Evolutionary conservation across 2,329 filamentous ascomycete species (phyloP), one percentile per base, ranked within the genome.

Genomic region (Ophiostoma sp.): DNA sequence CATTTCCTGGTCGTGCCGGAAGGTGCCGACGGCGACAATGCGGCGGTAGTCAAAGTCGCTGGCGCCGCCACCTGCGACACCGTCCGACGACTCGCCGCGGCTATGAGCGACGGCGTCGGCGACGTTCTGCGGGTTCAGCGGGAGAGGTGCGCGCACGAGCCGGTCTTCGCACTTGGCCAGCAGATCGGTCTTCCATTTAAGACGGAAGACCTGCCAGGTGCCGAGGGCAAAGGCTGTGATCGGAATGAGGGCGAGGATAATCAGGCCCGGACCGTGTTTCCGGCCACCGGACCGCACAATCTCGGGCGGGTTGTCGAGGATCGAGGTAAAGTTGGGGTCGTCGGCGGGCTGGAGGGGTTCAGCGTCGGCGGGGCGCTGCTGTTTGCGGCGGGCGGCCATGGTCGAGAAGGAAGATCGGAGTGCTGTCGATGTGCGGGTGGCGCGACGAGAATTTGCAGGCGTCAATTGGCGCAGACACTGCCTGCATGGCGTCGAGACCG

Each of bases 1-100:
- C 95, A 99, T 99, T 85, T 99, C 96, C 81, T 93, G 90, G 80
- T 98, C 95, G 82, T 99, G 96, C 52, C 92, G 85, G 77, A 94
- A 90, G 72, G 82, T 85, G 11, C 96, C 96, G 0, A 85, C 89
- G 12, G 94, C 92, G 75, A 89, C 88, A 69, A 99, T 93, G 72
- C 93, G 89, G 75, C 96, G 89, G 84, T 95, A 98, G 82, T 99
- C 95, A 81, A 99, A 99, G 50, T 97, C 69, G 66, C 61, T 63
- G 31, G 48, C 61, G 25, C 59, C 25, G 45, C 57, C 68, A 39
- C 61, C 70, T 2, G 19, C 59, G 39, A 69, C 73, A 19, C 71
- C 72, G 0, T 68, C 59, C 2, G 48, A 22, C 11, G 70, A 57
- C 48, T 69, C 68, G 9, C 73, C 68, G 2, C 61, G 69, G 63